These are phyloP conservation scores for Creolimax fragrantissima DNA, from an alignment of 78 protist species.

Conservation along the genomic window DNA sequence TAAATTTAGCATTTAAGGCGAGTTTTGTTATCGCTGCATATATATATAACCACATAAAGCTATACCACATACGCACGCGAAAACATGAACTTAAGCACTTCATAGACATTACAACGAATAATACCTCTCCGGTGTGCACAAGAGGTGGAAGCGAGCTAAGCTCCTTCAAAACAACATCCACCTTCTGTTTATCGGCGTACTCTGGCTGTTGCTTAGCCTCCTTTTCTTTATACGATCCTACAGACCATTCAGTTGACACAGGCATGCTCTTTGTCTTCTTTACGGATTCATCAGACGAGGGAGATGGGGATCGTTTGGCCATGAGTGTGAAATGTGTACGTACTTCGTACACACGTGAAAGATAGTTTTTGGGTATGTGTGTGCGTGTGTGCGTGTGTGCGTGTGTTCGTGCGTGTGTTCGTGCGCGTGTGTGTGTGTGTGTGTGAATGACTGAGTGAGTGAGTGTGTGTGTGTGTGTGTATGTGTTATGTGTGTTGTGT, in stretches of 20 bases:
- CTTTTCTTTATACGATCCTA: background rate
- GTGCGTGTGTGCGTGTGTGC: background rate
- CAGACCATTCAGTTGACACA: background rate
- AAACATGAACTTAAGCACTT: background rate
- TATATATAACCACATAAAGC: background rate
- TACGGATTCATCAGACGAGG: background rate
- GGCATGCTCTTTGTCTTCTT: background rate
- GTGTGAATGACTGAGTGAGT: too few species aligned
- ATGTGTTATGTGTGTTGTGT: background rate
- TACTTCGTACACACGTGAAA: background rate
- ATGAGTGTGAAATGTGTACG: too few species aligned
- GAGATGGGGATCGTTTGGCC: background rate
- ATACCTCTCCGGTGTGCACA: slow-evolving; percentile 29
- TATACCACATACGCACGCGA: background rate
- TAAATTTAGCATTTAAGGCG: background rate
- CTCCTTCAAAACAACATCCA: background rate
- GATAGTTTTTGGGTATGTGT: background rate
- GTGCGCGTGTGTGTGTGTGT: too few species aligned
- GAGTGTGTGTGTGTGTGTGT: background rate
- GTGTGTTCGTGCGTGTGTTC: background rate
- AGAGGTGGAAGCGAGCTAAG: slow-evolving; percentile 36
- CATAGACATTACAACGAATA: background rate
- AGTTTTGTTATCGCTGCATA: background rate
- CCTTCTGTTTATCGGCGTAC: slow-evolving; percentile 21
- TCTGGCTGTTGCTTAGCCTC: slow-evolving; percentile 44